Conservation (phyloP, 208 protist species). For the Trypanosoma cruzi region DNA sequence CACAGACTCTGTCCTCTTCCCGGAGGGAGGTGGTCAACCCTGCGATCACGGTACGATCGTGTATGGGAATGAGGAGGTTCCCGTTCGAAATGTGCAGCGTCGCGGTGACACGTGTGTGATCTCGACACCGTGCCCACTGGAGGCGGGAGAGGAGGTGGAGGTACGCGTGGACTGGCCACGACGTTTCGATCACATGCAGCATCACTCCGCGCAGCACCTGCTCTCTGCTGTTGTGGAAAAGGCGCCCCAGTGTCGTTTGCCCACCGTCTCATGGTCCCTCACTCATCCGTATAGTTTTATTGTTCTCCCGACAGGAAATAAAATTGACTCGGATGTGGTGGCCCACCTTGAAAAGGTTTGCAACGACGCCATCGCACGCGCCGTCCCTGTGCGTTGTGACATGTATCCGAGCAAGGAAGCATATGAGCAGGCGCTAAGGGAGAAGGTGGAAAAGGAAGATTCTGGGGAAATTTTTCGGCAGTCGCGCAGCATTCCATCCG, state of each 20-base stretch:
- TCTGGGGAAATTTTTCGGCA: slow-evolving; percentile 3
- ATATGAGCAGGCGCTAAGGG: slow-evolving; percentile 36
- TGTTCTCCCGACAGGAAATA: slow-evolving; percentile 61
- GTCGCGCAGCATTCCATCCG: slow-evolving; percentile 70
- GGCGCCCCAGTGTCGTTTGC: slow-evolving; percentile 43
- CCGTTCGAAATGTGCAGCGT: slow-evolving; percentile 43
- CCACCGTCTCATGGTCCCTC: slow-evolving; percentile 85
- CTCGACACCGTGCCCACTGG: slow-evolving; percentile 33
- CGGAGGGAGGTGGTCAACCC: slow-evolving; percentile 90
- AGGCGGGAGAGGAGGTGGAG: slow-evolving; percentile 49
- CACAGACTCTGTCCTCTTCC: slow-evolving; percentile 86
- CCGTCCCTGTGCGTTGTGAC: slow-evolving; percentile 46
- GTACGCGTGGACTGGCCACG: slow-evolving; percentile 78
- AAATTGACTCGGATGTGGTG: slow-evolving; percentile 55
- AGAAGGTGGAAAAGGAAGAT: slow-evolving; percentile 8
- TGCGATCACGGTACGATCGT: slow-evolving; percentile 71
- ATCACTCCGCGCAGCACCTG: slow-evolving; percentile 92
- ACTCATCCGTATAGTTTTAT: slow-evolving; percentile 76
- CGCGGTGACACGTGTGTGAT: slow-evolving; percentile 70
- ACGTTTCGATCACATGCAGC: slow-evolving; percentile 92
- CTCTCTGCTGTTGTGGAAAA: slow-evolving; percentile 76
- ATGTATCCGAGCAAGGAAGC: slow-evolving; percentile 50
- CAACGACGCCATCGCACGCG: slow-evolving; percentile 58
- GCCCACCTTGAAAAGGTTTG: slow-evolving; percentile 53
- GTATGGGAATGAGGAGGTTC: slow-evolving; percentile 3